Evolutionary conservation across 139 green algal species (phyloP).

Genomic region (Chlorella ohadii): DNA sequence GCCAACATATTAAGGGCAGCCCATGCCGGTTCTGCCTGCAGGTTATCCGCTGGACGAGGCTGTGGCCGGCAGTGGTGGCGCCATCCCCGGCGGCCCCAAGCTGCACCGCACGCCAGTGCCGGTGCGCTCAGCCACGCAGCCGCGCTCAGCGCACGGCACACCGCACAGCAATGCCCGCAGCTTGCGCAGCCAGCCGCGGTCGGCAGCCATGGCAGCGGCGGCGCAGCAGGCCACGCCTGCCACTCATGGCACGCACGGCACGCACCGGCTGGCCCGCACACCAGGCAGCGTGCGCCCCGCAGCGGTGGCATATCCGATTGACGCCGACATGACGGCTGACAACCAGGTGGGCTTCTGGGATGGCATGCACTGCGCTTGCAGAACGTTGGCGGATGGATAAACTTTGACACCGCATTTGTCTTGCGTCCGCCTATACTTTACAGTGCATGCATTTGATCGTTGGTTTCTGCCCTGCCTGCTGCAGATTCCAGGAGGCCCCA

Average conservation of each 20-base stretch:
- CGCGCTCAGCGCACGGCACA: neutral
- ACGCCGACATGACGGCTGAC: neutral
- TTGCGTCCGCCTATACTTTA: too few species aligned
- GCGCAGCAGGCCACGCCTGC: neutral
- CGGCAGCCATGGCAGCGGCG: neutral
- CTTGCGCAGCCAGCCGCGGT: constrained; percentile 11
- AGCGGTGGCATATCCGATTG: constrained; percentile 6
- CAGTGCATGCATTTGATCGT: neutral
- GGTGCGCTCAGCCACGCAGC: neutral
- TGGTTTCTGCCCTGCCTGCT: neutral
- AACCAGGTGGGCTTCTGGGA: neutral
- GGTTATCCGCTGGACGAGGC: neutral
- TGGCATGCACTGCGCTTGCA: neutral
- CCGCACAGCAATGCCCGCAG: constrained; percentile 38
- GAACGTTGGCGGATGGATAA: too few species aligned
- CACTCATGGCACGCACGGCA: neutral
- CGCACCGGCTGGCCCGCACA: constrained; percentile 35
- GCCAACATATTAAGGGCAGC: too few species aligned
- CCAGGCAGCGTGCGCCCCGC: constrained; percentile 7
- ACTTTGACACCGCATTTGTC: too few species aligned
- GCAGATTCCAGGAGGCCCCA: constrained; percentile 45
- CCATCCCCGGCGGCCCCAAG: constrained; percentile 45
- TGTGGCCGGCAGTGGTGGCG: neutral
- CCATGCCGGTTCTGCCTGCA: neutral
- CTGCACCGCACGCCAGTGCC: constrained; percentile 42